phyloP scores from a whole-genome alignment of 257 asterid species.

The Linderniella brevidens region DNA sequence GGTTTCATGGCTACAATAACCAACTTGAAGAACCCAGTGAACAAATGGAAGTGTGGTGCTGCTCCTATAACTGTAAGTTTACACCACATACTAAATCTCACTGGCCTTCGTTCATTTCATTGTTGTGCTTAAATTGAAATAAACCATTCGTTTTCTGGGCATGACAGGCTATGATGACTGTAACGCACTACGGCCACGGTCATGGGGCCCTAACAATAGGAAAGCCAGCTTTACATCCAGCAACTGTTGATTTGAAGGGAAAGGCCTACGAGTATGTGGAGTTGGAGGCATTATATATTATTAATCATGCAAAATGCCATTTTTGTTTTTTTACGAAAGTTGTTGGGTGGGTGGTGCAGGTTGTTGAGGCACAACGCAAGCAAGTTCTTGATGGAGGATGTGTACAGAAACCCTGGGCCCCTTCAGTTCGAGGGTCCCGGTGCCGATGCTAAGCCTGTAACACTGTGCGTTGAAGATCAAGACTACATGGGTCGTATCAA shows the following conservation, averaged over 20 bases:
- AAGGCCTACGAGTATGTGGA: conserved; percentile 71
- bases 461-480: conserved; percentile 75
- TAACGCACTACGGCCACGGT: conserved; percentile 71
- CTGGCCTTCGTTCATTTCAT: too few relatives aligned
- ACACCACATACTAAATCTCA: too few relatives aligned
- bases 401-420: conserved; percentile 94
- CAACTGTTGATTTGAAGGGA: conserved; percentile 87
- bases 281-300: too few relatives aligned
- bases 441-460: conserved; percentile 70
- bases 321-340: too few relatives aligned
- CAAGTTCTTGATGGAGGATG: conserved; percentile 74
- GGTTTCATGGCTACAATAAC: conserved; percentile 85
- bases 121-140: too few relatives aligned
- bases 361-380: conserved; percentile 67
- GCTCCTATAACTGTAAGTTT: conserved; percentile 79
- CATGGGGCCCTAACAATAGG: conserved; percentile 50
- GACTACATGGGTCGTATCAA: conserved; percentile 70
- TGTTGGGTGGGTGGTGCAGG: too few relatives aligned
- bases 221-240: conserved; percentile 87
- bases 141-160: conserved; percentile 10
- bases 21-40: conserved; percentile 79
- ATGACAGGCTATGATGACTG: conserved; percentile 97
- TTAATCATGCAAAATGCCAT: conserved; percentile 1
- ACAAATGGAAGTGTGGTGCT: conserved; percentile 94
- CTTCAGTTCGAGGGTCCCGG: conserved; percentile 97